Base-by-base conservation (phyloP, 2,329 filamentous ascomycete species). In the Lasiodiplodia sp. region DNA sequence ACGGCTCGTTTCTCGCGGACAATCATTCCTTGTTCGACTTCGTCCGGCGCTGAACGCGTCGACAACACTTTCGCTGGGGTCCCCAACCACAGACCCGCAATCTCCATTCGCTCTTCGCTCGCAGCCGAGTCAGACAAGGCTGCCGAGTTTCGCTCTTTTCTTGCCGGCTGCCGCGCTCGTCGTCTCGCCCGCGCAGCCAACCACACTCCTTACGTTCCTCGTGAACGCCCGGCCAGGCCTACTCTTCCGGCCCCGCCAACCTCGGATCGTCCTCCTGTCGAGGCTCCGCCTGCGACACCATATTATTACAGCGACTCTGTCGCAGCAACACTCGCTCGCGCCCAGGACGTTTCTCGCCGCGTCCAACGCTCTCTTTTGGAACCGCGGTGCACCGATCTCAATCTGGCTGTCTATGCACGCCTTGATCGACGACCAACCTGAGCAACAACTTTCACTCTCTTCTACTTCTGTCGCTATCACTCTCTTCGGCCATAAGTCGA, bases 251-350 rank as follows among this genome's bases (percentile, higher is more conserved):
- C 49, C 3, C 21, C 49, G 18, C 49, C 49, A 11, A n/a, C 49
- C 7, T 6, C 5, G 21, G 16, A n/a, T 52, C 49, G 11, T 21
- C 11, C 21, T 52, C 49, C 44, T 16, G 44, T n/a, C 44, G 12
- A 47, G 44, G 44, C n/a, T 47, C 44, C 14, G 44, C 11, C 49
- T 21, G 18, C 49, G 16, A 21, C 49, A 23, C 31, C 31, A 34
- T 8, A 25, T 25, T 25, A 25, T 25, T 28, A 34, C 31, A 34
- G 31, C 31, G 31, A 34, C 8, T 34, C 31, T 34, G 31, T 34
- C 31, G 49, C 21, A 23, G 49, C 49, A n/a, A 52, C 49, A 52
- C 49, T 52, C 49, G 49, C 49, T 52, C 49, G 49, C 49, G 49
- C 49, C n/a, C 49, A 16, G 18, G 8, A 25, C 3, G 21, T 52